Base-by-base conservation (phyloP, 1,284 basidiomycete species). In the Phylloporus sp. region DNA sequence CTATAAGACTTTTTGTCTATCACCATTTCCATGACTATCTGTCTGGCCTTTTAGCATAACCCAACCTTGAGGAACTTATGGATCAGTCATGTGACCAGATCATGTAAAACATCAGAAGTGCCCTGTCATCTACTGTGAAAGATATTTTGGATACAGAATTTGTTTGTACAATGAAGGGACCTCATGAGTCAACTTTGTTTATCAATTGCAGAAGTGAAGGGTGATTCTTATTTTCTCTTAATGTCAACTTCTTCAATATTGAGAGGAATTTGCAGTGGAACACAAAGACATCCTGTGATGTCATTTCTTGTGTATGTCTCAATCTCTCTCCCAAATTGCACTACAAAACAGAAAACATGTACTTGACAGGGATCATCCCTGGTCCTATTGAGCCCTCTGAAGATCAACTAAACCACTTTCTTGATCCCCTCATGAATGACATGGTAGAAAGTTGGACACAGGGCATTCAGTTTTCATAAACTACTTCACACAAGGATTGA, bases 241-340 rank as follows among this genome's bases (percentile, higher is more conserved):
- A 64, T 59, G 57, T 64, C 41, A 57, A 64, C 19, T 64, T 64
- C 27, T 64, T 64, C 58, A 65, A 65, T n/a, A 37, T 65, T 1
- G 11, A 60, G 29, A 49, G 64, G 5, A 23, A 55, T 53, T 5
- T 17, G 7, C 23, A 15, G n/a, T 1, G 32, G 27, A 23, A 49
- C 11, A 39, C 25, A 25, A 5, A 41, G 19, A 70, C 53, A 0
- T 71, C 62, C 5, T 63, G 63, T 2, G 19, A 64, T 4, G 62
- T 70, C 7, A 66, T 71, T 15, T 66, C 61, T 7, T 70, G 61
- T 52, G 62, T 62, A 17, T 71, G 70, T 27, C 68, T 79, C 19
- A 81, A 80, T 43, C 73, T 81, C 32, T 80, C 79, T 0, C 61
- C 60, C 3, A 59, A 76, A 32, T 62, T 79, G 1, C 64, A 73